Evolutionary conservation across 768 basidiomycete species (phyloP).

Genomic region (Suillus brevipes): DNA sequence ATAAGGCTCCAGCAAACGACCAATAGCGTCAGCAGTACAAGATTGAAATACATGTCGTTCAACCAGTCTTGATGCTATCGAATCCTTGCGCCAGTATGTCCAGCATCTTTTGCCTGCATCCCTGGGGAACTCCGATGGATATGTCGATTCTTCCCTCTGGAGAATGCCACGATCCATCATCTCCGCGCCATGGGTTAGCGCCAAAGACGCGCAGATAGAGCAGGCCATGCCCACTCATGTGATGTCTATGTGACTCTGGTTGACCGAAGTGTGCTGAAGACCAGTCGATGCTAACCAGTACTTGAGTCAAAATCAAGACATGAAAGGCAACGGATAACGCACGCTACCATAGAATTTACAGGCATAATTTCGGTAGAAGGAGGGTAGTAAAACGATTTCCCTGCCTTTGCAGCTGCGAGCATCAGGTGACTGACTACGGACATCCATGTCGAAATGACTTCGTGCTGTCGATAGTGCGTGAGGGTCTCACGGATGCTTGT

Average conservation of each 20-base stretch:
- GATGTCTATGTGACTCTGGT: conserved; percentile 17
- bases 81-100: conserved; percentile 16
- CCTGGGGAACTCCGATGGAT: conserved; percentile 24
- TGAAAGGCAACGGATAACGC: conserved; percentile 1
- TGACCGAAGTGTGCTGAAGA: conserved; percentile 22
- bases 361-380: conserved; percentile 10
- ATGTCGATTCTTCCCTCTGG: conserved; percentile 21
- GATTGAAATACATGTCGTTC: not conserved
- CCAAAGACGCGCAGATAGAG: conserved; percentile 25
- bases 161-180: conserved; percentile 14
- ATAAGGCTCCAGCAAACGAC: not conserved
- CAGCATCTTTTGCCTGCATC: conserved; percentile 20
- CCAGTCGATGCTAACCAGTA: conserved; percentile 22
- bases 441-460: conserved; percentile 21
- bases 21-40: not conserved
- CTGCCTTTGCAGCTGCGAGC: conserved; percentile 19
- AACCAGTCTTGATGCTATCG: not conserved
- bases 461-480: conserved; percentile 15
- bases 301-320: not conserved
- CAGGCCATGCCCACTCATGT: conserved; percentile 15
- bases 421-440: conserved; percentile 18
- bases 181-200: conserved; percentile 24
- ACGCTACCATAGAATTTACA: conserved; percentile 26
- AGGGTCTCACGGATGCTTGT: conserved; percentile 18
- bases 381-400: conserved; percentile 15